Conservation (phyloP, 1,284 basidiomycete genomes). For the Cutaneotrichosporon sp. region DNA sequence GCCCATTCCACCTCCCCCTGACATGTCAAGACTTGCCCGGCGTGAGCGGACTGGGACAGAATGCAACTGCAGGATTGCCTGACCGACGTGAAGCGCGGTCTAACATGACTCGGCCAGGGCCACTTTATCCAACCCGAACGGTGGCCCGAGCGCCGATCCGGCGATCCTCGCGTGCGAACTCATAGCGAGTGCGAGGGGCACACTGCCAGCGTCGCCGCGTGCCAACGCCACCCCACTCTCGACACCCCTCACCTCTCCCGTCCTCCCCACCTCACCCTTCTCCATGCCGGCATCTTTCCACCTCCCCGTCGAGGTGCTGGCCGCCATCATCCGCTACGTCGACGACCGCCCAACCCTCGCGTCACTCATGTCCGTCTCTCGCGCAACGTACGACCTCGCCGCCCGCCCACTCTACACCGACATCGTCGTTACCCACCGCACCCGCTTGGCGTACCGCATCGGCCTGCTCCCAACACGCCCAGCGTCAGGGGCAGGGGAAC, state of each 20-base stretch:
- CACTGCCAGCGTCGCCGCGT: too few relatives aligned
- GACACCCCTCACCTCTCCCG: not conserved
- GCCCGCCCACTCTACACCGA: conserved; percentile 16
- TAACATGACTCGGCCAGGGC: not conserved
- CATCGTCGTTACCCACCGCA: conserved; percentile 14
- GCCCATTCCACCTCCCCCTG: too few relatives aligned
- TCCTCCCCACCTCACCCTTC: not conserved
- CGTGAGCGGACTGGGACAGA: too few relatives aligned
- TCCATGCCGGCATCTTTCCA: not conserved
- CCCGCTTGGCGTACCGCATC: conserved; percentile 6
- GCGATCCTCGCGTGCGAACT: not conserved
- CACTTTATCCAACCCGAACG: not conserved
- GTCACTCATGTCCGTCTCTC: conserved; percentile 10
- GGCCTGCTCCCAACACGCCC: not conserved
- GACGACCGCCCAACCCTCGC: conserved; percentile 13
- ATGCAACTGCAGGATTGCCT: too few relatives aligned
- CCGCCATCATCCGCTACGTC: conserved; percentile 10
- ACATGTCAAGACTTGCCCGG: too few relatives aligned
- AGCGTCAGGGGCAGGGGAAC: not conserved
- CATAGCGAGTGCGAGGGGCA: not conserved
- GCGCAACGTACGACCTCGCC: conserved; percentile 15
- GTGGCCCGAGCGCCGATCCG: not conserved
- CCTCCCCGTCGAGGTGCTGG: conserved; percentile 15
- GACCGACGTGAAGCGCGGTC: too few relatives aligned
- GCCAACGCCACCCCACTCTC: not conserved